Percentiles rank a stretch among this genome's conserved stretches.
phyloP scores from a whole-genome alignment of 1,139 yeast species.

The Yamadazyma trypodendri region DNA sequence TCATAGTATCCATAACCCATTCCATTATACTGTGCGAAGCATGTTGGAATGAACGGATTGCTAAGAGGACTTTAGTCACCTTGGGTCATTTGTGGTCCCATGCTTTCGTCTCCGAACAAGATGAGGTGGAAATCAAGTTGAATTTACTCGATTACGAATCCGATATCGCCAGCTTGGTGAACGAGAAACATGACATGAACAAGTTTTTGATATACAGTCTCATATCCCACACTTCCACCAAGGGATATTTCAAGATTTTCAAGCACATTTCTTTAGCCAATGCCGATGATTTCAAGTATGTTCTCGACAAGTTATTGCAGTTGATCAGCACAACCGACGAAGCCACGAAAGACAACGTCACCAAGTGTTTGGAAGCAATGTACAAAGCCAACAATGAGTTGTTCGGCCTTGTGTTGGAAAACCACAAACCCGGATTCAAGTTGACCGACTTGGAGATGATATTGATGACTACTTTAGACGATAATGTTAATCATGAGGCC shows the following conservation, averaged over 20 bases:
- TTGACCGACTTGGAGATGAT: constrained; percentile 65
- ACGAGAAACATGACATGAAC: constrained; percentile 29
- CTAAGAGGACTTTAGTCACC: constrained; percentile 37
- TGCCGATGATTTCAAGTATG: constrained; percentile 21
- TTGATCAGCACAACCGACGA: constrained; percentile 20
- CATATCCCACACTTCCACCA: constrained; percentile 18
- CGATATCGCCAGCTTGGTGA: constrained; percentile 16
- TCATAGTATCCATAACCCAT: constrained; percentile 67
- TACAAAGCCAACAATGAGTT: constrained; percentile 35
- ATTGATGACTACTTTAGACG: constrained; percentile 58
- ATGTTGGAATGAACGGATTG: constrained; percentile 19
- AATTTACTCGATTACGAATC: constrained; percentile 7
- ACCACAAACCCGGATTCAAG: constrained; percentile 26
- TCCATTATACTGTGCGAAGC: constrained; percentile 45
- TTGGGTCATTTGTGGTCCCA: constrained; percentile 45
- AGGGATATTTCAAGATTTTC: constrained; percentile 22
- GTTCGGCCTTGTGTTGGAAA: constrained; percentile 41
- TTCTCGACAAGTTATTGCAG: constrained; percentile 24
- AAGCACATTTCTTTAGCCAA: constrained; percentile 21
- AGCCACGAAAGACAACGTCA: constrained; percentile 28
- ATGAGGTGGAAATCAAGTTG: constrained; percentile 8
- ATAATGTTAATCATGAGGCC: constrained; percentile 19
- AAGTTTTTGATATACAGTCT: constrained; percentile 32
- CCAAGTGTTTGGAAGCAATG: constrained; percentile 46
- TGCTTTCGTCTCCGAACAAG: constrained; percentile 20